Evolutionary conservation across 1,284 basidiomycete genomes (phyloP), one percentile per base, ranked within the genome.

Genomic region (Coniophora puteana): DNA sequence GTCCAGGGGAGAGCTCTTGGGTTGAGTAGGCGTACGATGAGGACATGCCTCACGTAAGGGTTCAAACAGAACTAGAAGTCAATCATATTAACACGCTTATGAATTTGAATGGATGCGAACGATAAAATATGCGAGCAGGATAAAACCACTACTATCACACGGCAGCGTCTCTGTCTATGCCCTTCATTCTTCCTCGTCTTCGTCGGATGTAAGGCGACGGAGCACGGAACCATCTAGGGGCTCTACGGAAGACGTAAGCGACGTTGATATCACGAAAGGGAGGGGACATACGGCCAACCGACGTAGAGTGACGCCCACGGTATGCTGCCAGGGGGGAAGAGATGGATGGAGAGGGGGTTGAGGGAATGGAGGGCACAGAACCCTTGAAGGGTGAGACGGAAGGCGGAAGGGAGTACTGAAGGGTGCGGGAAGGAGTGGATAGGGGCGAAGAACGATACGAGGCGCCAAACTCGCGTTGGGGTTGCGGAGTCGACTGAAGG

Each of bases 391-490:
- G 66, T 14, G 69, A 61, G 1, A 63, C 61, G 0, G 61, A 56
- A 10, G 65, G 61, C 23, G 68, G 54, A 30, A 67, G 52, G 16
- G 67, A 58, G 49, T 77, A 78, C 1, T 57, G 47, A 40, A 59
- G 32, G 24, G 59, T 63, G 17, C 65, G 63, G n/a, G 65, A 75
- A 18, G 77, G 76, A 1, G 74, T 77, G 18, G 74, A 77, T 13
- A 69, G 50, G 4, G 78, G 74, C 18, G 76, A 76, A 13, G 64
- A 52, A 4, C 66, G 67, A 49, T 78, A 76, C 46, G 56, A 67
- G 40, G 69, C 67, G 13, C 67, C 61, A 50, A 79, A 79, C 1
- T 77, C 62, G 48, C 73, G 78, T 51, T 80, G 78, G 0, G 61
- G 57, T 47, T 77, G 75, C 7, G 78, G 76, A 37, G 65, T 75